Evolutionary conservation across 169 alveolate species (phyloP), one percentile per base, ranked within the genome.

Genomic region (Eimeria tenella): DNA sequence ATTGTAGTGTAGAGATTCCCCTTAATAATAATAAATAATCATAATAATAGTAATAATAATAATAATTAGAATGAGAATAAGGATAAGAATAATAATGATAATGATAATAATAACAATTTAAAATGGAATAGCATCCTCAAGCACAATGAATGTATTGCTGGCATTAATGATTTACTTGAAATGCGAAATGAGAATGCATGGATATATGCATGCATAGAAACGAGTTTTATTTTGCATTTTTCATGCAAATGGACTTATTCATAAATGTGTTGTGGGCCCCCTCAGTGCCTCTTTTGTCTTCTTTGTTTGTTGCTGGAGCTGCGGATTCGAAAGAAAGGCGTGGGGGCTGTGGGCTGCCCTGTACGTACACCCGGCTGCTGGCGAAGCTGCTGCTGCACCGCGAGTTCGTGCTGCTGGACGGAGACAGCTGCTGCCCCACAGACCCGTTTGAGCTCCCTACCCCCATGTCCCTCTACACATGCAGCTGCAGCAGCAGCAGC

Each of bases 201-300:
- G 3, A 50, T 42, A 49, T 1, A 15, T 49, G 17, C 31, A 11
- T 31, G 65, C 3, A 10, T 75, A 19, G 65, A 49, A 4, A 25
- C 4, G 60, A 42, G 5, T 75, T 8, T 5, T 52, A 11, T 5
- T 31, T 49, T 21, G 56, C 17, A 17, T 50, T 50, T 75, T 31
- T 0, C 23, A 50, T 49, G 13, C 8, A 11, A 10, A 15, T 52
- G 5, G 70, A 15, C 52, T 77, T 25, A n/a, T 31, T 42, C n/a
- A 19, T 4, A 19, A 52, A 53, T 58, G 90, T 21, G 21, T 21
- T 58, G 3, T 23, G 49, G 63, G 70, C 1, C 50, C 13, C 56
- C 63, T 53, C 93, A 86, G 93, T 86, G 81, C 93, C 93, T n/a
- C 83, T 86, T 4, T 82, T 86, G 70, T 86, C 93, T 8, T 86